Conservation (phyloP, 768 basidiomycete species). For the Cystofilobasidium capitatum region DNA sequence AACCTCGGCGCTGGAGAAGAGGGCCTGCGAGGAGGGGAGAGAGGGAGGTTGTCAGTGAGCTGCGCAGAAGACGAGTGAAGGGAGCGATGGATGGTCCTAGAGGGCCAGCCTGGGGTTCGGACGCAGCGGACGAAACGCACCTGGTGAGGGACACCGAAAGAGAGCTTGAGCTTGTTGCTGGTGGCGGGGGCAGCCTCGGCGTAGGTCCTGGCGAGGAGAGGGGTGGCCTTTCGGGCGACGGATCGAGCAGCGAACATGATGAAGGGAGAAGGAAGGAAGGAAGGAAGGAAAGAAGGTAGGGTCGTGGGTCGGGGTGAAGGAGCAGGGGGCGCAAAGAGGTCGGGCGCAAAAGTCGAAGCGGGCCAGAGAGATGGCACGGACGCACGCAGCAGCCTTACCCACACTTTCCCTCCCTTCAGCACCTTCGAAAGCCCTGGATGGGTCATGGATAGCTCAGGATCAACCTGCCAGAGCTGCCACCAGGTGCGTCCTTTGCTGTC, state of each 20-base stretch:
- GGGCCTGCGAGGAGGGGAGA: constrained; percentile 49
- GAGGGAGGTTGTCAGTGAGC: neutral
- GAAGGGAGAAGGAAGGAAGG: neutral
- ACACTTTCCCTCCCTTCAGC: neutral
- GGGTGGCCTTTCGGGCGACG: constrained; percentile 27
- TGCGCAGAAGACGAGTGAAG: neutral
- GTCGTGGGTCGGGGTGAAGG: neutral
- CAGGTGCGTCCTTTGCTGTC: constrained; percentile 14
- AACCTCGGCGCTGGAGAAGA: constrained; percentile 83
- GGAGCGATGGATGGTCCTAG: neutral
- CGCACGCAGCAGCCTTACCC: neutral
- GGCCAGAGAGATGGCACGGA: too few species aligned
- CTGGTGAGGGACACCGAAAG: constrained; percentile 89
- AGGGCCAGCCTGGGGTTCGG: too few species aligned
- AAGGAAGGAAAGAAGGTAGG: neutral
- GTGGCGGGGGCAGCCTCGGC: constrained; percentile 57
- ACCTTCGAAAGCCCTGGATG: neutral
- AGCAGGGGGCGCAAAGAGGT: neutral
- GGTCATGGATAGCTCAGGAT: neutral
- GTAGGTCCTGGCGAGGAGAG: constrained; percentile 66
- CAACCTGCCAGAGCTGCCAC: constrained; percentile 22
- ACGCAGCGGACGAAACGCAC: constrained; percentile 49
- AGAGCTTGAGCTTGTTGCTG: constrained; percentile 76
- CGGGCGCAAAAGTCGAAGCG: neutral
- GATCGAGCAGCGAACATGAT: constrained; percentile 20